Evolutionary conservation across 176 grass and related monocot genomes (phyloP), one percentile per base, ranked within the genome.

Genomic region (Avena sativa): DNA sequence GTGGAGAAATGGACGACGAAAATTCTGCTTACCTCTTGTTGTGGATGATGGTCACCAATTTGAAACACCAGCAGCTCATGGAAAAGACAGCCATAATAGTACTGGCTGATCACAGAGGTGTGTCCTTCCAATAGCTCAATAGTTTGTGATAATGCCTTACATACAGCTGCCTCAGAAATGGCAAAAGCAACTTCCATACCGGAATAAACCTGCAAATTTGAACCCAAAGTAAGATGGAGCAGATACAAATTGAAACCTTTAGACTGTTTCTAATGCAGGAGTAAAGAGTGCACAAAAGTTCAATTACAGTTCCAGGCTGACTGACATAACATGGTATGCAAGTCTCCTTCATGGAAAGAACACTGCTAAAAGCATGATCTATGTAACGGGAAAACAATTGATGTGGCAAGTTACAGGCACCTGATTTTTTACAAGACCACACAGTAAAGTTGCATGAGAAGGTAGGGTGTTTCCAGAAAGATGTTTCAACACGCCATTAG

Each of bases 81-180:
- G 82, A 98, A 94, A 81, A 98, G 90, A 89, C 93, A 96, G 16
- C 93, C 96, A 68, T 96, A 98, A 77, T 96, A 98, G 34, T 98
- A 89, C 67, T 98, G 96, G 82, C 92, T 96, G 84, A 98, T 94
- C 67, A 92, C 59, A 83, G 96, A 86, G 34, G 90, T 96, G 79
- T 90, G 91, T 21, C 93, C 96, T 91, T 98, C 96, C 79, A 98
- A 87, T 89, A 98, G 80, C 85, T 98, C 93, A 86, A 96, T 94
- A 75, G 88, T 91, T 85, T 94, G 93, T 69, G 93, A 94, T 28
- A 98, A 90, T 76, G 89, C 92, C 64, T 86, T 91, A 66, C 80
- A 90, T 20, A 98, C 88, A 59, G 86, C 66, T 69, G 65, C 86
- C 88, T 98, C 95, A 4, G 95, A 98, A 65, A 98, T 93, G 46